These are phyloP conservation scores for Aspergillus transmontanensis DNA, from an alignment of 2,329 filamentous ascomycete genomes.

Conservation along the genomic window DNA sequence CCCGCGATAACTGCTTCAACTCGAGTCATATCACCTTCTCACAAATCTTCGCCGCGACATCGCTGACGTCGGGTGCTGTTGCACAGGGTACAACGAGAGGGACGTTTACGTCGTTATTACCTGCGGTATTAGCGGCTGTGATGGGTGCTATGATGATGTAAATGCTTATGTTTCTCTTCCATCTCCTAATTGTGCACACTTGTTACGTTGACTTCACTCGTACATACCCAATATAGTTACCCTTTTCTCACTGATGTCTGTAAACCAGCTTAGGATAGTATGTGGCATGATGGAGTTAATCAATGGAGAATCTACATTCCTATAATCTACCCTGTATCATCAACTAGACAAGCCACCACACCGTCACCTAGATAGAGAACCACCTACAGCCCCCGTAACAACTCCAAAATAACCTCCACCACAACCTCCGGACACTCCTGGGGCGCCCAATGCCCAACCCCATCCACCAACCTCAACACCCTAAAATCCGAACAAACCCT, in stretches of 20 bases:
- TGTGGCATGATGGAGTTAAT: background rate
- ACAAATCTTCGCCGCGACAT: slow-evolving; percentile 62
- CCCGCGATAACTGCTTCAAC: slow-evolving; percentile 85
- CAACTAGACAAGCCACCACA: too few species aligned
- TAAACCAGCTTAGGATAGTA: background rate
- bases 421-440: slow-evolving; percentile 65
- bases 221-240: slow-evolving; percentile 23
- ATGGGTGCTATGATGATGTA: slow-evolving; percentile 24
- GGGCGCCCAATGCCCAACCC: slow-evolving; percentile 71
- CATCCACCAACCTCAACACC: slow-evolving; percentile 57
- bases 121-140: slow-evolving; percentile 28
- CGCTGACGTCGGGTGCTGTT: slow-evolving; percentile 28
- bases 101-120: slow-evolving; percentile 25
- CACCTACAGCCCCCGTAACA: slow-evolving; percentile 32
- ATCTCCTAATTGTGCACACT: background rate
- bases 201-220: slow-evolving; percentile 6
- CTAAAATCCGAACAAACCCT: slow-evolving; percentile 57
- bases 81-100: slow-evolving; percentile 19
- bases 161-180: slow-evolving; percentile 5
- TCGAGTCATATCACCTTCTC: slow-evolving; percentile 75
- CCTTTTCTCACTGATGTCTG: background rate
- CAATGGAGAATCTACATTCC: background rate
- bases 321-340: background rate
- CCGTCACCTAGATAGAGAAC: background rate
- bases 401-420: slow-evolving; percentile 49